Conservation (phyloP, 1,139 yeast genomes). For the Suhomyces atakaporum region DNA sequence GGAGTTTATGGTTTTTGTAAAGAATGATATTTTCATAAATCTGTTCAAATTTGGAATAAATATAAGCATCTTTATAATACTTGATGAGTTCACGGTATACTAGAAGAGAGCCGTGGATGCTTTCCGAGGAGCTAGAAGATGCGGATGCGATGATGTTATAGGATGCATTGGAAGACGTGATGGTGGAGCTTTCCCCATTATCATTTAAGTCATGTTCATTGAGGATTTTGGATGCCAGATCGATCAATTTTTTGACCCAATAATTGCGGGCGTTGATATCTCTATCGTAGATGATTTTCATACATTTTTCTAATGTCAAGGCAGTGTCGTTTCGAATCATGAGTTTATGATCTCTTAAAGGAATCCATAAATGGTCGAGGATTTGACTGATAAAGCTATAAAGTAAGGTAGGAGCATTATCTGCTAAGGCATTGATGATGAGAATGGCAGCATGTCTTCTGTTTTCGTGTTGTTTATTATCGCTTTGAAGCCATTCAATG, state of each 20-base stretch:
- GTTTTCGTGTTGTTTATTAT: constrained; percentile 73
- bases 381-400: constrained; percentile 78
- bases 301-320: constrained; percentile 72
- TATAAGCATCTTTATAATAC: constrained; percentile 58
- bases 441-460: constrained; percentile 91
- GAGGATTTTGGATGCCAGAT: constrained; percentile 50
- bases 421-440: constrained; percentile 80
- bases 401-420: constrained; percentile 82
- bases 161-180: constrained; percentile 22
- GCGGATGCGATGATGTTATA: constrained; percentile 30
- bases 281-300: constrained; percentile 75
- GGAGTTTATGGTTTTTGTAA: constrained; percentile 76
- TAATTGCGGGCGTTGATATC: constrained; percentile 69
- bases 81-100: constrained; percentile 80
- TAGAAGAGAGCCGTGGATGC: constrained; percentile 81
- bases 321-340: constrained; percentile 85
- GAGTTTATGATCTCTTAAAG: constrained; percentile 75
- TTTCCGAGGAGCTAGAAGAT: constrained; percentile 53
- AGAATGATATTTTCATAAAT: constrained; percentile 75
- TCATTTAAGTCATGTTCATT: constrained; percentile 24
- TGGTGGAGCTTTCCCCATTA: constrained; percentile 9
- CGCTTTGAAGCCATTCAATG: constrained; percentile 83
- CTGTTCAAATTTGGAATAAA: constrained; percentile 60
- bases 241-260: constrained; percentile 75
- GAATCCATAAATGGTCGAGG: constrained; percentile 83